Conservation (phyloP, 768 basidiomycete genomes). For the Megacollybia marginata region DNA sequence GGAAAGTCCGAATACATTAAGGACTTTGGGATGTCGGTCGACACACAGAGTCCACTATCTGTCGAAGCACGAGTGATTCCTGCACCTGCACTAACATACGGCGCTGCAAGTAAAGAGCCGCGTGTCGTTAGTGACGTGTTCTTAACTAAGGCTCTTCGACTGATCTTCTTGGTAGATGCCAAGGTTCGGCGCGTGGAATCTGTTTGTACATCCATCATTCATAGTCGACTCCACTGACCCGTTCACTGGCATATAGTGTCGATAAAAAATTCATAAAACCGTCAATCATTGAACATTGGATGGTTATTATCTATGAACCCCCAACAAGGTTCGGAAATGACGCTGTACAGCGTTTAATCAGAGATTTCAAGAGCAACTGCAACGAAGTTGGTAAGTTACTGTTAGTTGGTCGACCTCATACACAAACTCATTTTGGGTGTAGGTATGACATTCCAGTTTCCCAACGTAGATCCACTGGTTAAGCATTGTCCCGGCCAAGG, state of each 20-base stretch:
- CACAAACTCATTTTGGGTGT: conserved; percentile 4
- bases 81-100: conserved; percentile 45
- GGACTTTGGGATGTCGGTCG: conserved; percentile 34
- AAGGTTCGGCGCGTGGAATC: conserved; percentile 44
- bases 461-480: not conserved
- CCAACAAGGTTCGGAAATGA: conserved; percentile 34
- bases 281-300: conserved; percentile 34
- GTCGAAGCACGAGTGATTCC: conserved; percentile 38
- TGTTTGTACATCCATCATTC: conserved; percentile 22
- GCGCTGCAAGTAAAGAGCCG: conserved; percentile 32
- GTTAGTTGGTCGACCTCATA: conserved; percentile 45
- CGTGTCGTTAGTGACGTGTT: conserved; percentile 30
- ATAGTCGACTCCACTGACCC: not conserved
- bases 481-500: not conserved
- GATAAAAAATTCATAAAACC: conserved; percentile 43
- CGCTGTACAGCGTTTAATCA: conserved; percentile 29
- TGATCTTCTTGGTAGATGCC: conserved; percentile 23
- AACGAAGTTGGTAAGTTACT: conserved; percentile 33
- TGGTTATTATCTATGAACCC: conserved; percentile 43
- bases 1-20: conserved; percentile 35
- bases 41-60: conserved; percentile 22
- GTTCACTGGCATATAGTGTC: conserved; percentile 28
- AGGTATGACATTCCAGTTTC: too few relatives aligned
- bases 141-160: not conserved
- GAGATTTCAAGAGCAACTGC: conserved; percentile 27